Evolutionary conservation across 2,329 filamentous ascomycete genomes (phyloP), one percentile per base, ranked within the genome.

Genomic region (Claviceps sp.): DNA sequence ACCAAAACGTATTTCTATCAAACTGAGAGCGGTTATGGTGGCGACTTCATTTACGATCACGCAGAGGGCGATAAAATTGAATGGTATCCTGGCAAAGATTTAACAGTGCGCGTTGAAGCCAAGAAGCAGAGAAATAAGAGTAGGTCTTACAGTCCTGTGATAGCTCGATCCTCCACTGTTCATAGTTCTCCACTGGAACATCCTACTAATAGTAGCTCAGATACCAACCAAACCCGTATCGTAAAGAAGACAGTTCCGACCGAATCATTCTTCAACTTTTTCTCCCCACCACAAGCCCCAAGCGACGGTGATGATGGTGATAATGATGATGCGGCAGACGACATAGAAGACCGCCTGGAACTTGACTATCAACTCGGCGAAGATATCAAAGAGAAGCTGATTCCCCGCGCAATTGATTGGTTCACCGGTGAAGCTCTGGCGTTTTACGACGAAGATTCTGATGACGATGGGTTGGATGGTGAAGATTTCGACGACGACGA

Each of bases 121-220:
- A 98, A 98, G 82, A 98, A 98, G 80, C 93, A 98, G 76, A 82
- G 93, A 58, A 98, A 98, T 76, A 98, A 97, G 82, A 97, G 93
- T 98, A 77, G 74, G 76, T 55, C 38, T 5, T 22, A 14, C 37
- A 74, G 76, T 55, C 30, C 5, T 22, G n/a, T 37, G 44, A 16
- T 19, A 14, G 17, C 22, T 37, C 41, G 38, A 26, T 17, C 11
- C 22, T 16, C 38, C 34, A 24, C 3, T n/a, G 8, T 30, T 8
- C 13, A n/a, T 13, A 40, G 2, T 17, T 13, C 1, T 6, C 45
- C 2, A 4, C 5, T 7, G 39, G 10, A 30, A 11, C n/a, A 26
- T n/a, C 8, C 5, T 26, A 26, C 53, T 55, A n/a, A 55, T n/a
- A n/a, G 30, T 13, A 34, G n/a, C 7, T 8, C 62, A 97, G 93